phyloP scores from a whole-genome alignment of 129 eudicot species.

The Pulicaria dysenterica region DNA sequence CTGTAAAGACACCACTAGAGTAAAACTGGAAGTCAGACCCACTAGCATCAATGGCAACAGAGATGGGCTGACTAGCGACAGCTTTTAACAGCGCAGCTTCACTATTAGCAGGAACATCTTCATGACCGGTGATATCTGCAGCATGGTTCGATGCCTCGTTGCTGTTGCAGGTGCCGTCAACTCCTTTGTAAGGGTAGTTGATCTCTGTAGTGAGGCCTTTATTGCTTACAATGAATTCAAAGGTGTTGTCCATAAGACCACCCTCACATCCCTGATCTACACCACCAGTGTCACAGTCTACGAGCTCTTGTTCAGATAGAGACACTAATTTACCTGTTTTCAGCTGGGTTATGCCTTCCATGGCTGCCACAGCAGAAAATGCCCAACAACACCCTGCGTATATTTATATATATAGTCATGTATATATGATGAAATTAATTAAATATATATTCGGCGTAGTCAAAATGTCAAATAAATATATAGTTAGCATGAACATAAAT shows the following conservation, averaged over 20 bases:
- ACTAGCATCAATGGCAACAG: constrained; percentile 42
- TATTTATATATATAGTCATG: not conserved
- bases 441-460: too few relatives aligned
- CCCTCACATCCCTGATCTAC: constrained; percentile 35
- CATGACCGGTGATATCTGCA: constrained; percentile 31
- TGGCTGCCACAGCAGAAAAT: constrained; percentile 43
- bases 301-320: constrained; percentile 40
- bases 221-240: constrained; percentile 28
- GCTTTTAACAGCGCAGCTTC: constrained; percentile 36
- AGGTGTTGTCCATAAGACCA: constrained; percentile 33
- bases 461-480: too few relatives aligned
- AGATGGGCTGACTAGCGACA: constrained; percentile 37
- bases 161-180: constrained; percentile 29
- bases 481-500: too few relatives aligned
- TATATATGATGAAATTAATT: too few relatives aligned
- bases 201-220: constrained; percentile 28
- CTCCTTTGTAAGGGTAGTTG: constrained; percentile 34
- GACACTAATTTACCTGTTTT: constrained; percentile 37
- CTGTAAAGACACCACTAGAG: constrained; percentile 33
- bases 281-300: constrained; percentile 39
- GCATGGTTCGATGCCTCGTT: constrained; percentile 30
- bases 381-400: constrained; percentile 37
- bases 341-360: constrained; percentile 41
- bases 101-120: constrained; percentile 40
- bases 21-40: constrained; percentile 42